These are phyloP conservation scores for Gentiana dahurica DNA, from an alignment of 257 asterid species.

Conservation along the genomic window DNA sequence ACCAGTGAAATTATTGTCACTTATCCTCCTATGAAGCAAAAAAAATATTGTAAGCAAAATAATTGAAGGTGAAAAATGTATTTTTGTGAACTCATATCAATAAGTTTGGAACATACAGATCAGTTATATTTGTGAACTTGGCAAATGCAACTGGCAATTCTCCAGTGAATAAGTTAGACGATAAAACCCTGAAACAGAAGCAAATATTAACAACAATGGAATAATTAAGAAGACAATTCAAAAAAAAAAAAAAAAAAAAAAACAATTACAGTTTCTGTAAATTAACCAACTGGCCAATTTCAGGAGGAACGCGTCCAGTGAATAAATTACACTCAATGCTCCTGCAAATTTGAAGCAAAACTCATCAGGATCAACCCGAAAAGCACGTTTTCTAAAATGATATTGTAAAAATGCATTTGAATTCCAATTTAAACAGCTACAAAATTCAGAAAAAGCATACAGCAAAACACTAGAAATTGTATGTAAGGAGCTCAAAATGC, in stretches of 20 bases:
- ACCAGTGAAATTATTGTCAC: constrained; percentile 87
- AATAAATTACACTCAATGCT: constrained; percentile 77
- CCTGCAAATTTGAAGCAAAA: constrained; percentile 28
- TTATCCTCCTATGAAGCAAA: constrained; percentile 48
- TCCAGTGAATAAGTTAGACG: constrained; percentile 72
- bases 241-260: constrained; percentile 7
- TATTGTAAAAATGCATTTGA: too few relatives aligned
- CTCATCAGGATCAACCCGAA: constrained; percentile 12
- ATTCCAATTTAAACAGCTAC: too few relatives aligned
- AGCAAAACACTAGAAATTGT: too few relatives aligned
- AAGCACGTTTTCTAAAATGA: neutral
- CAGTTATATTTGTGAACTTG: constrained; percentile 56
- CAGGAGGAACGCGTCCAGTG: constrained; percentile 64
- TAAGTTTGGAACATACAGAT: constrained; percentile 41
- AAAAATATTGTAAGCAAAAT: neutral
- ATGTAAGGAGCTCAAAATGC: too few relatives aligned
- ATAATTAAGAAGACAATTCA: neutral
- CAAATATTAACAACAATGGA: constrained; percentile 7
- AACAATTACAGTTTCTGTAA: constrained; percentile 71
- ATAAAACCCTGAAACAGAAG: constrained; percentile 36
- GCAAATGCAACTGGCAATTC: constrained; percentile 45
- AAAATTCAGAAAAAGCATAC: too few relatives aligned
- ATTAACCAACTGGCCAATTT: constrained; percentile 55
- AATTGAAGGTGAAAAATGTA: neutral
- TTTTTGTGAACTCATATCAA: too few relatives aligned